Conservation (phyloP, 352 stramenopile species). For the Globisporangium iwayamae region DNA sequence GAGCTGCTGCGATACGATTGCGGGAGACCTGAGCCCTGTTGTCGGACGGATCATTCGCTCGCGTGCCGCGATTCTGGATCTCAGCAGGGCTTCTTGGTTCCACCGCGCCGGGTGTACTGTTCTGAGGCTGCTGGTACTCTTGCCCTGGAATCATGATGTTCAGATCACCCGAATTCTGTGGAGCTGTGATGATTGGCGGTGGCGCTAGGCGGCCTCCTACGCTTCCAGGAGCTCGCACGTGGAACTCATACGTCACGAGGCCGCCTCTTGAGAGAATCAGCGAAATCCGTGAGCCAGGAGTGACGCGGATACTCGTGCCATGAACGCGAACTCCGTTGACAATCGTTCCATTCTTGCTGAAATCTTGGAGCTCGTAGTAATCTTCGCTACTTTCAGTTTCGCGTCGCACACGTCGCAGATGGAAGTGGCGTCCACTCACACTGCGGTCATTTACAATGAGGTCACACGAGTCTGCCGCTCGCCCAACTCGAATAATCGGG, state of each 20-base stretch:
- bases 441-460: conserved; percentile 87
- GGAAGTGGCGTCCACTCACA: conserved; percentile 83
- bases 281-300: conserved; percentile 71
- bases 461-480: conserved; percentile 80
- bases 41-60: conserved; percentile 25
- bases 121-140: conserved; percentile 69
- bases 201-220: conserved; percentile 23
- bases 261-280: conserved; percentile 82
- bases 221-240: conserved; percentile 34
- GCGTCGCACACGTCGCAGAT: conserved; percentile 60
- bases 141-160: conserved; percentile 52
- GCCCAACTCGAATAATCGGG: conserved; percentile 71
- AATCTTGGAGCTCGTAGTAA: conserved; percentile 82
- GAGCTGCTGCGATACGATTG: conserved; percentile 39
- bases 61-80: conserved; percentile 71
- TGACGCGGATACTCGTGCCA: conserved; percentile 68
- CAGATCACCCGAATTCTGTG: conserved; percentile 37
- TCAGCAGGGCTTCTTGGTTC: conserved; percentile 74
- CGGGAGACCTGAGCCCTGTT: conserved; percentile 21
- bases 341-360: conserved; percentile 88
- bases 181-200: conserved; percentile 47
- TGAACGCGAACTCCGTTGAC: conserved; percentile 87
- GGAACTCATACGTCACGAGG: conserved; percentile 86
- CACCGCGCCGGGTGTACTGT: conserved; percentile 22
- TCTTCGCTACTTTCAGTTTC: conserved; percentile 53